These are phyloP conservation scores for Chamaecrista fasciculata DNA, from an alignment of 306 rosid genomes.

Conservation along the genomic window DNA sequence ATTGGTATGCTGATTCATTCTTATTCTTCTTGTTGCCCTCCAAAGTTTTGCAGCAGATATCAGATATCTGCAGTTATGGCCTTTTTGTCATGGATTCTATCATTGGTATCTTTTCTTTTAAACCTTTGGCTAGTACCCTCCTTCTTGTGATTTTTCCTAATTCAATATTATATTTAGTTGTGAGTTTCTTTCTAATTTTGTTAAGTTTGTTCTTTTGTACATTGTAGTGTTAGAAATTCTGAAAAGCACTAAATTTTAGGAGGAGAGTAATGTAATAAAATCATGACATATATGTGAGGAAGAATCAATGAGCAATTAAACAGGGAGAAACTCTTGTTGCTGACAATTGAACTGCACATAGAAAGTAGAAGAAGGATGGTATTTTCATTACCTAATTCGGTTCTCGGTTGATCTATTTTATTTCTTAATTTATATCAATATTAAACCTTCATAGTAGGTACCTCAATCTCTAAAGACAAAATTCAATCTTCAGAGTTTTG, in stretches of 20 bases:
- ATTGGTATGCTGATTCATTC: slow-evolving; percentile 58
- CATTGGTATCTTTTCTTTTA: slow-evolving; percentile 59
- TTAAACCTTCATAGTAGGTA: no score
- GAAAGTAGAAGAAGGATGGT: no score
- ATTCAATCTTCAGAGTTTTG: no score
- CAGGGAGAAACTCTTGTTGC: not conserved
- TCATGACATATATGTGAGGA: slow-evolving; percentile 8
- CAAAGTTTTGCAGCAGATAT: slow-evolving; percentile 58
- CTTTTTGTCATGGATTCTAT: slow-evolving; percentile 67
- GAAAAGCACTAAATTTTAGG: not conserved
- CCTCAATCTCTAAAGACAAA: no score
- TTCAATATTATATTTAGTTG: slow-evolving; percentile 6
- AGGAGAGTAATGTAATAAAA: slow-evolving; percentile 3
- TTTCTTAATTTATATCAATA: no score
- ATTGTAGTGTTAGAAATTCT: slow-evolving; percentile 2
- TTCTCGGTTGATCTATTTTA: no score
- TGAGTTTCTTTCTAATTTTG: not conserved
- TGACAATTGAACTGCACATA: not conserved
- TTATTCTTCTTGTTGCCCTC: slow-evolving; percentile 45
- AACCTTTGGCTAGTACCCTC: slow-evolving; percentile 84
- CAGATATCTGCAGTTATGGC: slow-evolving; percentile 77
- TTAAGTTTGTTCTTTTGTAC: not conserved
- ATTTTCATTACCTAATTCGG: no score
- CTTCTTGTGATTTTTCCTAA: not conserved
- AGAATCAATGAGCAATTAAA: slow-evolving; percentile 10